Conservation (phyloP, 2,329 filamentous ascomycete species). For the Fusarium camptoceras region DNA sequence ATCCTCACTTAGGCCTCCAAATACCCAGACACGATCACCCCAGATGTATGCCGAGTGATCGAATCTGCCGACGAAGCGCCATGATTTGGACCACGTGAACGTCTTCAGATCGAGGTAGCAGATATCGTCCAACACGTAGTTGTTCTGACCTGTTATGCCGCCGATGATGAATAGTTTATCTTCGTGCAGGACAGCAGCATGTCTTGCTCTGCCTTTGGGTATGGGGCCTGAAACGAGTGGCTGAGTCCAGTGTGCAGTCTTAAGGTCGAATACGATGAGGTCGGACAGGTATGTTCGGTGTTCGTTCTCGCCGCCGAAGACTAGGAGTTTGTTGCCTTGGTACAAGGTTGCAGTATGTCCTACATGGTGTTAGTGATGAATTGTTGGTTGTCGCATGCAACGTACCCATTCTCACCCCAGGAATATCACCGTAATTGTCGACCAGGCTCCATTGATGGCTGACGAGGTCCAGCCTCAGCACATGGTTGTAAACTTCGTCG, state of each 20-base stretch:
- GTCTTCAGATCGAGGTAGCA: slow-evolving; percentile 97
- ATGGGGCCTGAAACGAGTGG: slow-evolving; percentile 86
- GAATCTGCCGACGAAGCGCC: slow-evolving; percentile 94
- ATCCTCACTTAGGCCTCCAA: slow-evolving; percentile 92
- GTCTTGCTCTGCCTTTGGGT: slow-evolving; percentile 89
- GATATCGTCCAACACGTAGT: slow-evolving; percentile 92
- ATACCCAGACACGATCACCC: slow-evolving; percentile 93
- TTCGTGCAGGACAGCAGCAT: slow-evolving; percentile 93
- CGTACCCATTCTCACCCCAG: slow-evolving; percentile 94
- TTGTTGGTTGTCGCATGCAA: slow-evolving; percentile 1
- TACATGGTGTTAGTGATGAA: slow-evolving; percentile 51
- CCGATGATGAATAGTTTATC: slow-evolving; percentile 97
- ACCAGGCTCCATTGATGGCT: slow-evolving; percentile 95
- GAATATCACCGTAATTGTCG: slow-evolving; percentile 98
- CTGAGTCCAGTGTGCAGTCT: slow-evolving; percentile 94
- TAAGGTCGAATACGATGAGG: slow-evolving; percentile 94
- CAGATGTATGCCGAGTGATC: slow-evolving; percentile 97
- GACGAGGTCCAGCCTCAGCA: slow-evolving; percentile 86
- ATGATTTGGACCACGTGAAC: slow-evolving; percentile 95
- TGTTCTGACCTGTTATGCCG: slow-evolving; percentile 93
- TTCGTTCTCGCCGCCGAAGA: slow-evolving; percentile 98
- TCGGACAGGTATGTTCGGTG: slow-evolving; percentile 96
- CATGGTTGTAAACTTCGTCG: slow-evolving; percentile 99
- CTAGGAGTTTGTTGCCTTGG: slow-evolving; percentile 92
- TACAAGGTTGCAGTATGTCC: slow-evolving; percentile 96